Conservation (phyloP, 805 yeast genomes). For the Pichia exigua region DNA sequence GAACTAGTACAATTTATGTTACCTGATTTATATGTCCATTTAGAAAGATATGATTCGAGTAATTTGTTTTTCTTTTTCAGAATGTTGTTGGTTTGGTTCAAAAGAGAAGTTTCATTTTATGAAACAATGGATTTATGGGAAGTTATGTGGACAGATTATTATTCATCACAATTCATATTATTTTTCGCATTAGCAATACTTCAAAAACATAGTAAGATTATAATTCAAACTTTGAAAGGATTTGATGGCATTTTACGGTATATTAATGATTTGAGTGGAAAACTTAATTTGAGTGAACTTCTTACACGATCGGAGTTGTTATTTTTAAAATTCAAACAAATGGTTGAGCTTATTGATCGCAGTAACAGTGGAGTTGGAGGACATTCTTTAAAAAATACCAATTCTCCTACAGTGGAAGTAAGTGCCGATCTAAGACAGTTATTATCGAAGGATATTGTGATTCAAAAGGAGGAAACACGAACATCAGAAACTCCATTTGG, state of each 20-base stretch:
- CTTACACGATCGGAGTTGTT: slow-evolving; percentile 79
- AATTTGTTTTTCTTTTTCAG: slow-evolving; percentile 91
- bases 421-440: slow-evolving; percentile 52
- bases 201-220: slow-evolving; percentile 75
- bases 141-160: slow-evolving; percentile 78
- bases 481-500: slow-evolving; percentile 27
- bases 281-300: slow-evolving; percentile 66
- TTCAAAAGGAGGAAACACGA: slow-evolving; percentile 39
- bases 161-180: slow-evolving; percentile 80
- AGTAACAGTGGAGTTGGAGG: slow-evolving; percentile 20
- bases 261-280: slow-evolving; percentile 81
- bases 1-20: slow-evolving; percentile 85
- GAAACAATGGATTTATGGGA: slow-evolving; percentile 87
- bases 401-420: slow-evolving; percentile 19
- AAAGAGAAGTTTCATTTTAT: slow-evolving; percentile 78
- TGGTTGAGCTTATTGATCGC: slow-evolving; percentile 71
- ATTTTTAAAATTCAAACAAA: slow-evolving; percentile 70
- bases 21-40: slow-evolving; percentile 74
- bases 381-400: slow-evolving; percentile 2
- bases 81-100: slow-evolving; percentile 92
- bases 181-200: slow-evolving; percentile 85
- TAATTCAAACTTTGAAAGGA: slow-evolving; percentile 60
- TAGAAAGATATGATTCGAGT: slow-evolving; percentile 80
- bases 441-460: slow-evolving; percentile 51
- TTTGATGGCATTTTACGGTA: slow-evolving; percentile 91